Evolutionary conservation across 1,284 basidiomycete species (phyloP), one percentile per base, ranked within the genome.

Genomic region (Leccinum brunneo-olivaceum): DNA sequence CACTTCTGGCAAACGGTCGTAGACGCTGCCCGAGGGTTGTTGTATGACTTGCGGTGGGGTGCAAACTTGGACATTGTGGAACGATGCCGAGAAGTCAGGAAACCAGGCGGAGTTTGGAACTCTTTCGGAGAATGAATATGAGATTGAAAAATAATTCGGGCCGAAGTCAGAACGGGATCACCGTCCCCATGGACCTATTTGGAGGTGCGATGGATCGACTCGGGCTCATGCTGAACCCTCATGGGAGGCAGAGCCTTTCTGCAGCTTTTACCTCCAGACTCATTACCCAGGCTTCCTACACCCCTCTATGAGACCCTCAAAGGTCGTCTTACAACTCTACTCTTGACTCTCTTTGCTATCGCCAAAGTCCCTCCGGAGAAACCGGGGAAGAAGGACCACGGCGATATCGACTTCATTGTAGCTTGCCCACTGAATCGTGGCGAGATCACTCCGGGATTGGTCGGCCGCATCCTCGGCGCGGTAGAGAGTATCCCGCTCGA

Each of bases 1-100:
- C 86, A 90, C 64, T 83, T 89, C 62, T 90, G 86, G 62, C 86
- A 90, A 27, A 84, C 57, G 0, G 86, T 89, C 1, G 74, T 74
- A 1, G 76, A 64, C 1, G 71, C 74, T 23, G 84, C 76, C 9
- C 75, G 69, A 9, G 84, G 79, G 41, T 73, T 74, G 59, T 73
- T 81, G 25, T 70, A 63, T 3, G 76, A 75, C 45, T 66, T 71
- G 47, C 68, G 68, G 57, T 87, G 85, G 1, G 84, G 85, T n/a
- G 84, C 84, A 60, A 74, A 88, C 62, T 83, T 88, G 45, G 84
- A 87, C 84, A 88, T 46, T 6, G 4, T 32, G 18, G 16, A 9
- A 14, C 15, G 11, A 21, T 38, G 29, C 34, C 27, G 28, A 40
- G 23, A 11, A 12, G 10, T 27, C 25, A 25, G 25, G 10, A 12